phyloP scores from a whole-genome alignment of 768 basidiomycete genomes.

The Mycena pura region DNA sequence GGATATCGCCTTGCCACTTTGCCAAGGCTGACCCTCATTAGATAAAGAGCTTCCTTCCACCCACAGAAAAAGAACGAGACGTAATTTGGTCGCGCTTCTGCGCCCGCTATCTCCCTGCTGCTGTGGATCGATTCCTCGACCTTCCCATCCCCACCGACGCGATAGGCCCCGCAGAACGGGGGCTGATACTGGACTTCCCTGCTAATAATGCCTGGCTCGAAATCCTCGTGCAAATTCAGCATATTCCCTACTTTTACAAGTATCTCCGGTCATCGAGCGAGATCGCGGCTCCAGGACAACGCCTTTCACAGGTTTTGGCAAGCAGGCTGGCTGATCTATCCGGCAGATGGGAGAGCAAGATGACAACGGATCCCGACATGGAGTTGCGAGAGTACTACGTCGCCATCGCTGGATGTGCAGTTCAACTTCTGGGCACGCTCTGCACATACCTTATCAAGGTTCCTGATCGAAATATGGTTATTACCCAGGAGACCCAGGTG shows the following conservation, averaged over 20 bases:
- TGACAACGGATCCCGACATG: not conserved
- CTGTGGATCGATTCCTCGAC: constrained; percentile 23
- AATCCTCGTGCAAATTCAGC: constrained; percentile 28
- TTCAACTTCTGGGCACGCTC: constrained; percentile 21
- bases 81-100: constrained; percentile 25
- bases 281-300: constrained; percentile 25
- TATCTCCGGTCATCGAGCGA: constrained; percentile 26
- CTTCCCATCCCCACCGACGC: constrained; percentile 15
- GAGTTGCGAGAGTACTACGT: constrained; percentile 7
- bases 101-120: constrained; percentile 28
- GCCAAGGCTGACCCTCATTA: not conserved
- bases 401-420: not conserved
- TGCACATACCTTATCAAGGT: constrained; percentile 16
- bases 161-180: not conserved
- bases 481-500: constrained; percentile 6
- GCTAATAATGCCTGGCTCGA: constrained; percentile 25
- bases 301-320: constrained; percentile 21
- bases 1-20: too few species aligned
- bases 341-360: constrained; percentile 21
- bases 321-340: constrained; percentile 18
- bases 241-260: constrained; percentile 30
- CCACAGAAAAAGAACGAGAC: constrained; percentile 17
- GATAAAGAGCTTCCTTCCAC: not conserved
- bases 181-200: not conserved
- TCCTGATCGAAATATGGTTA: constrained; percentile 1